A percentile compares a stretch with the other conserved stretches of the same genome.
Conservation (phyloP, 192 early-diverging fungal genomes). For the Obelidium mucronatum region DNA sequence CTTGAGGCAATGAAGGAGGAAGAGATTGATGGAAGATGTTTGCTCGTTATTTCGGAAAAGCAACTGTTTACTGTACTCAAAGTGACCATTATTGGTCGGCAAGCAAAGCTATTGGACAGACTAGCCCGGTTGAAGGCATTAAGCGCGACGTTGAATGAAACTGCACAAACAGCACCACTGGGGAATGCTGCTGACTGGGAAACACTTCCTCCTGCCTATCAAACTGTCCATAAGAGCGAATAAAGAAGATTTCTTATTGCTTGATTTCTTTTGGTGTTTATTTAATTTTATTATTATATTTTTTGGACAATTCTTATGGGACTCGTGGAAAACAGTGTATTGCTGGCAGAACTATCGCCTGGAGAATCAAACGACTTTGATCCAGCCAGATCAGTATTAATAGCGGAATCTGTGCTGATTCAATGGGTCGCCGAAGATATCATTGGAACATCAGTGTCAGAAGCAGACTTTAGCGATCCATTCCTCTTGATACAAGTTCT, state of each 20-base stretch:
- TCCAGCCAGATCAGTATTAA: no score
- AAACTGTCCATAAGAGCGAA: background rate
- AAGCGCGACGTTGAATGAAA: background rate
- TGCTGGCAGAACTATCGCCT: no score
- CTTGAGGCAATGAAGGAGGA: background rate
- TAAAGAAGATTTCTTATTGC: no score
- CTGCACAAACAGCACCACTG: background rate
- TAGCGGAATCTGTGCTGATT: background rate
- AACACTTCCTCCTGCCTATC: background rate
- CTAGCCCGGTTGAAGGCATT: background rate
- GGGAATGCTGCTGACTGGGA: background rate
- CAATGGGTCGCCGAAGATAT: background rate
- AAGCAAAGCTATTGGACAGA: background rate
- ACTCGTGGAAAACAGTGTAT: no score
- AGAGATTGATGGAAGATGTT: constrained; percentile 3
- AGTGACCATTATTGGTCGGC: background rate
- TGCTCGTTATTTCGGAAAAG: background rate
- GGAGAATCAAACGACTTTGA: no score
- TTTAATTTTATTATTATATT: no score
- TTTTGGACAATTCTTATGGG: no score
- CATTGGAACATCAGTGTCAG: background rate
- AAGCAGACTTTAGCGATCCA: constrained; percentile 12
- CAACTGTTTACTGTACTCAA: constrained; percentile 2
- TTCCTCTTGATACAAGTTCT: constrained; percentile 28
- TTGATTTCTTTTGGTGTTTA: no score